Conservation (phyloP, 2,329 filamentous ascomycete genomes). For the Cladophialophora exuberans region DNA sequence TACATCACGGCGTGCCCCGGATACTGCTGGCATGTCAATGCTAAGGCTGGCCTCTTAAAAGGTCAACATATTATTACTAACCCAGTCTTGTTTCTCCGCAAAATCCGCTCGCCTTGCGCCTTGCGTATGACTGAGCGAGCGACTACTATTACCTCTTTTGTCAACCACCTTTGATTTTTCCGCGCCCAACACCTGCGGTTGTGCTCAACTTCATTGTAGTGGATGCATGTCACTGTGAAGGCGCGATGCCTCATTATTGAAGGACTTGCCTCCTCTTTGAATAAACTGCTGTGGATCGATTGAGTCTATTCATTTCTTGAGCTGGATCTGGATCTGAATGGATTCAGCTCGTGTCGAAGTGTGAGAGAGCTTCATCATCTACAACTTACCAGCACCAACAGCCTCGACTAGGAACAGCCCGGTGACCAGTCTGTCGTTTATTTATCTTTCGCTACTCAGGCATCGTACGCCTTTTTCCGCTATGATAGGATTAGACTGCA, state of each 20-base stretch:
- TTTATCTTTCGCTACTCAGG: no score
- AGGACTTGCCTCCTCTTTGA: neutral
- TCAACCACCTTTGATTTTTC: neutral
- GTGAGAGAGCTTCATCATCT: no score
- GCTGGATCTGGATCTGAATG: no score
- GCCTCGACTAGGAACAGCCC: no score
- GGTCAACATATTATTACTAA: neutral
- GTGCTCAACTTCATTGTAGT: neutral
- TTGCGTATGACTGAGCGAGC: neutral
- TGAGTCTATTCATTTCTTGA: neutral
- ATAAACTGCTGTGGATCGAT: neutral
- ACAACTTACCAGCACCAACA: no score
- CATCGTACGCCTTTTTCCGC: no score
- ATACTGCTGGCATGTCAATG: neutral
- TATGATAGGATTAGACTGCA: no score
- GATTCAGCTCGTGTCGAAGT: no score
- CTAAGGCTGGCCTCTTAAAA: neutral
- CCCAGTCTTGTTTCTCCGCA: neutral
- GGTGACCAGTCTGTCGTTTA: no score
- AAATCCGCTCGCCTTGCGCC: constrained; percentile 4
- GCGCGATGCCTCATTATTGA: neutral
- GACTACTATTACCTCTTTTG: no score
- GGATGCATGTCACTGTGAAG: neutral
- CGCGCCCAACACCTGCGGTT: neutral
- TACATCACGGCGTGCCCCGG: no score